A percentile compares a stretch with the other conserved stretches of the same genome.
phyloP scores from a whole-genome alignment of 2,329 filamentous ascomycete species.

The Clathrospora elynae region DNA sequence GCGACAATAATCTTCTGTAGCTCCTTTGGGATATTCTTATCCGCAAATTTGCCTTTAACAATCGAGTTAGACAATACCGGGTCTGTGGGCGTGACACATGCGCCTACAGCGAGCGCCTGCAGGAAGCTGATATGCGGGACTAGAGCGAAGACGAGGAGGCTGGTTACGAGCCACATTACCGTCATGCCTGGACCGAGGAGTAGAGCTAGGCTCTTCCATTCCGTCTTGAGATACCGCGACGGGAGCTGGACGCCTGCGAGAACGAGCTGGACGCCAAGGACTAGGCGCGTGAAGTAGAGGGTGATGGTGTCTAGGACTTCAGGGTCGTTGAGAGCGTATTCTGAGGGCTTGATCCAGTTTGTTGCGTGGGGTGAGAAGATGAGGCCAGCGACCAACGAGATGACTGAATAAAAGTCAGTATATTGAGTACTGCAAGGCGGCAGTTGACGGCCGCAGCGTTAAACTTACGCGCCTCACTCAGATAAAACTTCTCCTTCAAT shows the following conservation, averaged over 20 bases:
- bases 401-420: slow-evolving; percentile 62
- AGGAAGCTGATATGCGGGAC: slow-evolving; percentile 74
- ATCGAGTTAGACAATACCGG: slow-evolving; percentile 87
- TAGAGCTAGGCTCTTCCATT: slow-evolving; percentile 77
- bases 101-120: slow-evolving; percentile 77
- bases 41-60: slow-evolving; percentile 91
- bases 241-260: slow-evolving; percentile 87
- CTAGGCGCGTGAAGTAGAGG: slow-evolving; percentile 82
- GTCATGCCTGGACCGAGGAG: slow-evolving; percentile 85
- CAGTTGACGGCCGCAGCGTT: too few relatives aligned
- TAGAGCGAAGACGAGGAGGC: slow-evolving; percentile 75
- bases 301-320: slow-evolving; percentile 73
- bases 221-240: slow-evolving; percentile 74
- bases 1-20: slow-evolving; percentile 70
- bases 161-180: slow-evolving; percentile 84
- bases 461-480: slow-evolving; percentile 82
- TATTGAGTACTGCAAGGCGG: too few relatives aligned
- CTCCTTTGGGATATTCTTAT: slow-evolving; percentile 82
- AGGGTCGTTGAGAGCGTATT: slow-evolving; percentile 68
- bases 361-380: slow-evolving; percentile 77
- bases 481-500: slow-evolving; percentile 85
- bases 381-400: slow-evolving; percentile 79
- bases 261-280: slow-evolving; percentile 88
- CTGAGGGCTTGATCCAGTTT: slow-evolving; percentile 72
- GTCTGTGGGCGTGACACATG: slow-evolving; percentile 91